Percentiles rank a stretch among this genome's conserved stretches.
Conservation (phyloP, 768 basidiomycete genomes). For the Hygrophorus russula region DNA sequence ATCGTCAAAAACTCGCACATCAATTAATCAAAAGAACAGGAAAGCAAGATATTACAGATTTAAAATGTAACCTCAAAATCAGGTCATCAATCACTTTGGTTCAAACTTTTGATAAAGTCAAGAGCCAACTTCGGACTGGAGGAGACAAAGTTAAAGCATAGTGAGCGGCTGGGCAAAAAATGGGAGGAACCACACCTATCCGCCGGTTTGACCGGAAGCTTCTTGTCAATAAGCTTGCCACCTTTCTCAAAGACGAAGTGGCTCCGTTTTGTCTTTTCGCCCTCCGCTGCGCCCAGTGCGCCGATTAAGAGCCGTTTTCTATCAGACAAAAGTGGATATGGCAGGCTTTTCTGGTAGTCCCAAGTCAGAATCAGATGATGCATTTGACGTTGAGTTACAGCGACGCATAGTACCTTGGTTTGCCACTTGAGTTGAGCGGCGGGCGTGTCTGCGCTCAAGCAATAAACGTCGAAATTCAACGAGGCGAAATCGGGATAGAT, state of each 20-base stretch:
- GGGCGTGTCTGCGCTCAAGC: constrained; percentile 71
- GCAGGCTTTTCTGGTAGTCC: constrained; percentile 57
- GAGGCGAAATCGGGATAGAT: constrained; percentile 64
- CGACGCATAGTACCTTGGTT: constrained; percentile 44
- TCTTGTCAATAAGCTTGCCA: constrained; percentile 79
- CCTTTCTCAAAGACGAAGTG: constrained; percentile 93
- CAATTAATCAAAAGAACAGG: no score
- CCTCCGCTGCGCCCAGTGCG: constrained; percentile 70
- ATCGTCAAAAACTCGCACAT: no score
- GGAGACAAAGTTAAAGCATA: background rate
- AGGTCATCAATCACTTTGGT: background rate
- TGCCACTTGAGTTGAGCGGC: constrained; percentile 77
- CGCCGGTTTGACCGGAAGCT: constrained; percentile 74
- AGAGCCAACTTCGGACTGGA: constrained; percentile 51
- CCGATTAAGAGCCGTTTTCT: constrained; percentile 72
- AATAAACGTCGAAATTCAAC: constrained; percentile 66
- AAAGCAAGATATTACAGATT: no score
- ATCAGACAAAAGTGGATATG: constrained; percentile 82
- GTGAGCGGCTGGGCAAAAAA: background rate
- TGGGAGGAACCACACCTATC: constrained; percentile 51
- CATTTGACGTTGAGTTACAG: background rate
- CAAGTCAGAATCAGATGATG: background rate
- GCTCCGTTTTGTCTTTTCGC: constrained; percentile 79
- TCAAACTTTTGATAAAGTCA: constrained; percentile 46
- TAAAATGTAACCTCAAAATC: no score